A percentile compares a stretch with the other conserved stretches of the same genome.
phyloP scores from a whole-genome alignment of 2,329 filamentous ascomycete genomes.

The Paecilomyces sp. region DNA sequence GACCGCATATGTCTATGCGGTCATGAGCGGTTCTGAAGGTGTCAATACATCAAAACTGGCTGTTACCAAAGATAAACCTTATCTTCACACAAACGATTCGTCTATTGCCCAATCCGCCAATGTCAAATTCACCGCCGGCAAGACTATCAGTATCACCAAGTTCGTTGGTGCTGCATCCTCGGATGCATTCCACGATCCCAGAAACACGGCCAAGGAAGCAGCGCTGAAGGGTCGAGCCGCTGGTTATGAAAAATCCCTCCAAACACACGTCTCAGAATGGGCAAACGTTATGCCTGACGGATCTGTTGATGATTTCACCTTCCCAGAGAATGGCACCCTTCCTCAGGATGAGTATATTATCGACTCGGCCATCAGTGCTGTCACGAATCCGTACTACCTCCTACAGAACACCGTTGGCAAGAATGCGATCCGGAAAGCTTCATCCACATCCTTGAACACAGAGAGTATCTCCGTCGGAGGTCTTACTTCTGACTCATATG shows the following conservation, averaged over 20 bases:
- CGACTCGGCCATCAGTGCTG: slow-evolving; percentile 44
- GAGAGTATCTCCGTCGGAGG: slow-evolving; percentile 64
- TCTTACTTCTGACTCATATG: slow-evolving; percentile 60
- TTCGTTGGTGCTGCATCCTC: slow-evolving; percentile 62
- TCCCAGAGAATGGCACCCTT: slow-evolving; percentile 50
- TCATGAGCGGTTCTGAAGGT: slow-evolving; percentile 30
- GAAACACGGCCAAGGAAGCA: slow-evolving; percentile 48
- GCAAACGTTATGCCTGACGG: slow-evolving; percentile 51
- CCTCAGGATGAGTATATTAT: slow-evolving; percentile 51
- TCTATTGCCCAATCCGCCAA: slow-evolving; percentile 57
- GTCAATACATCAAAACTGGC: slow-evolving; percentile 37
- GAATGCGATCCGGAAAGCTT: slow-evolving; percentile 46
- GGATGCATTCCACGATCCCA: slow-evolving; percentile 58
- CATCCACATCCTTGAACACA: slow-evolving; percentile 48
- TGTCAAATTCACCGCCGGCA: slow-evolving; percentile 46
- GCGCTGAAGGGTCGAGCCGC: slow-evolving; percentile 42
- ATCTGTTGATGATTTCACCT: slow-evolving; percentile 57
- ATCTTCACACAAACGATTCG: slow-evolving; percentile 51
- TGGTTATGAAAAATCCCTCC: slow-evolving; percentile 51
- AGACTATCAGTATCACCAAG: slow-evolving; percentile 54
- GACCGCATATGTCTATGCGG: slow-evolving; percentile 52
- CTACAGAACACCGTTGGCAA: slow-evolving; percentile 45
- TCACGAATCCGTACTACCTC: slow-evolving; percentile 41
- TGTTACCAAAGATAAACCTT: slow-evolving; percentile 39
- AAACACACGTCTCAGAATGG: slow-evolving; percentile 57